These are phyloP conservation scores for Leucocoprinus leucothites DNA, from an alignment of 768 basidiomycete genomes.

Conservation along the genomic window DNA sequence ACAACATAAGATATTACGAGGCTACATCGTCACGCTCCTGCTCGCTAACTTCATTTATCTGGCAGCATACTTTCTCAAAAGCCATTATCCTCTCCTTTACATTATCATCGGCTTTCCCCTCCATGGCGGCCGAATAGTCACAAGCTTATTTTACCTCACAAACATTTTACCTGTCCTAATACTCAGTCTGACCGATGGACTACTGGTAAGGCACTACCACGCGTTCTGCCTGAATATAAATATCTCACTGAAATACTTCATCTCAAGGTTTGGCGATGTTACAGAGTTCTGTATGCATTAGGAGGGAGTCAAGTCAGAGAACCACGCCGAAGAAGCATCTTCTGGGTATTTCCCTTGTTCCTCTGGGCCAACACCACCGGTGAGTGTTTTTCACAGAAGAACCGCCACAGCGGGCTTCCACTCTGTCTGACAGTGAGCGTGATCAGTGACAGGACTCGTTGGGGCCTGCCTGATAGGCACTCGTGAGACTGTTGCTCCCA, in stretches of 20 bases:
- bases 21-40: neutral
- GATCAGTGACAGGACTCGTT: no score
- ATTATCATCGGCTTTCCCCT: no score
- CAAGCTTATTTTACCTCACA: no score
- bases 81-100: neutral
- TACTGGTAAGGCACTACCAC: no score
- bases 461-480: no score
- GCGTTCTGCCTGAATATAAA: no score
- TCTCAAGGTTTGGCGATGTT: neutral
- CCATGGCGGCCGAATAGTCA: no score
- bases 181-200: neutral
- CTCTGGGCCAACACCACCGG: neutral
- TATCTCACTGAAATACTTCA: no score
- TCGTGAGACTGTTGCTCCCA: no score
- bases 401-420: no score
- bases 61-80: neutral
- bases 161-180: no score
- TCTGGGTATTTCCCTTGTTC: neutral
- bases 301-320: neutral
- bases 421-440: neutral
- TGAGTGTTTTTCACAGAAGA: neutral
- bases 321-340: neutral
- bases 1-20: neutral
- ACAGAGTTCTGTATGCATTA: neutral
- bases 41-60: neutral